phyloP scores from a whole-genome alignment of 1,284 basidiomycete genomes.

The Irpex sp. region DNA sequence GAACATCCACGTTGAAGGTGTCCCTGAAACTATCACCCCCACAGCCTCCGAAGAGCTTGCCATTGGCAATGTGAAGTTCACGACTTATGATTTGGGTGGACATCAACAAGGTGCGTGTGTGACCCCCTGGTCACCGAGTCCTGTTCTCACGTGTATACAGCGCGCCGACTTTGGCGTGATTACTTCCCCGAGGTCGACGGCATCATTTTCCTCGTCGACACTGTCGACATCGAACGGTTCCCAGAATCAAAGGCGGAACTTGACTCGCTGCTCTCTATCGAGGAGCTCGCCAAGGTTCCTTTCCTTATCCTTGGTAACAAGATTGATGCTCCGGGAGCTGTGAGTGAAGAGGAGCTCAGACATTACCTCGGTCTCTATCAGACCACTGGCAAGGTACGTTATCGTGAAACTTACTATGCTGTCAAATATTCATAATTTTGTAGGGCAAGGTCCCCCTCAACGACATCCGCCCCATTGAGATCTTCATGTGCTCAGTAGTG shows the following conservation, averaged over 20 bases:
- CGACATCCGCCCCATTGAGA: slow-evolving; percentile 97
- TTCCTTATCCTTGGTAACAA: slow-evolving; percentile 99
- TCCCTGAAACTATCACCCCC: neutral
- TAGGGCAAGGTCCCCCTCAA: slow-evolving; percentile 96
- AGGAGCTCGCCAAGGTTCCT: slow-evolving; percentile 92
- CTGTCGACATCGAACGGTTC: slow-evolving; percentile 95
- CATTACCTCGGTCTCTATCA: slow-evolving; percentile 96
- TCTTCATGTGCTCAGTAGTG: slow-evolving; percentile 99
- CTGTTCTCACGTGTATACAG: slow-evolving; percentile 35
- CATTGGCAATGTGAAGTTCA: slow-evolving; percentile 99
- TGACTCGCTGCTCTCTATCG: slow-evolving; percentile 92
- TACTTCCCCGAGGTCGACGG: slow-evolving; percentile 99
- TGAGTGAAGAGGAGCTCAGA: slow-evolving; percentile 96
- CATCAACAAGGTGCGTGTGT: slow-evolving; percentile 83
- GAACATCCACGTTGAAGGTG: slow-evolving; percentile 3
- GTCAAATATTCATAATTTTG: neutral
- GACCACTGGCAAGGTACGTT: slow-evolving; percentile 93
- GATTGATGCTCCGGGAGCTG: slow-evolving; percentile 97
- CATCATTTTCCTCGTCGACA: slow-evolving; percentile 98
- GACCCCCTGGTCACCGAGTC: neutral
- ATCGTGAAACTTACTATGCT: neutral
- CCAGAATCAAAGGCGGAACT: slow-evolving; percentile 95
- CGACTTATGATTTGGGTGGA: slow-evolving; percentile 97
- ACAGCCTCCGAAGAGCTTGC: slow-evolving; percentile 97
- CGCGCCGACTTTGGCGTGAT: slow-evolving; percentile 98